Evolutionary conservation across 2,329 filamentous ascomycete species (phyloP), one percentile per base, ranked within the genome.

Genomic region (Stenocarpella maydis): DNA sequence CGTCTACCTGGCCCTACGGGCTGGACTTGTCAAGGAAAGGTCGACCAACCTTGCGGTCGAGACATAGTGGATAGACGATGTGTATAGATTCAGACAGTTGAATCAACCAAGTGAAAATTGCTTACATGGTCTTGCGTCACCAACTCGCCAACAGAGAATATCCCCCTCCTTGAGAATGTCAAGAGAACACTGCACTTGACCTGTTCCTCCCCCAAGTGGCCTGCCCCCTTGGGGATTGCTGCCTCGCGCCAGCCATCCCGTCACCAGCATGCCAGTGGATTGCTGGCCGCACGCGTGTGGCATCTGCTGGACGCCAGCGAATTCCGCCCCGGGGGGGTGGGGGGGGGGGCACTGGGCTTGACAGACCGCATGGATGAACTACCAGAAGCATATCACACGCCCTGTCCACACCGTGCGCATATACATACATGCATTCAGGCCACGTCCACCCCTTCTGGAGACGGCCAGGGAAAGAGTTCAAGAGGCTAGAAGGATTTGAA

Each of bases 291-390:
- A 34, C 26, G 2, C 12, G 47, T 4, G 55, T 47, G 55, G 55
- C 43, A 24, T 49, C 14, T 61, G 41, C 58, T 49, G 15, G n/a
- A 47, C 58, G 28, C n/a, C 26, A 21, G 19, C 12, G 41, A 37
- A 63, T 63, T 63, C 58, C 58, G 58, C 43, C n/a, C 41, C 58
- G 19, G 58, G 58, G n/a, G n/a, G n/a, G n/a, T n/a, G n/a, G n/a
- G n/a, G n/a, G n/a, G n/a, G n/a, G n/a, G 58, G 58, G 12, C 24
- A 24, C 26, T 21, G 10, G 55, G 41, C 55, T 61, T 31, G 17
- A 28, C 39, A 47, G 31, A 17, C 39, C 39, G 28, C 41, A 47
- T 34, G 41, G 55, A 31, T 14, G 19, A 17, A 26, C 43, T 49
- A 17, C 26, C n/a, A 49, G 31, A 37, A 63, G 28, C 28, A 63